Evolutionary conservation across 805 yeast species (phyloP), one percentile per base, ranked within the genome.

Genomic region (Metschnikowia lochheadii): DNA sequence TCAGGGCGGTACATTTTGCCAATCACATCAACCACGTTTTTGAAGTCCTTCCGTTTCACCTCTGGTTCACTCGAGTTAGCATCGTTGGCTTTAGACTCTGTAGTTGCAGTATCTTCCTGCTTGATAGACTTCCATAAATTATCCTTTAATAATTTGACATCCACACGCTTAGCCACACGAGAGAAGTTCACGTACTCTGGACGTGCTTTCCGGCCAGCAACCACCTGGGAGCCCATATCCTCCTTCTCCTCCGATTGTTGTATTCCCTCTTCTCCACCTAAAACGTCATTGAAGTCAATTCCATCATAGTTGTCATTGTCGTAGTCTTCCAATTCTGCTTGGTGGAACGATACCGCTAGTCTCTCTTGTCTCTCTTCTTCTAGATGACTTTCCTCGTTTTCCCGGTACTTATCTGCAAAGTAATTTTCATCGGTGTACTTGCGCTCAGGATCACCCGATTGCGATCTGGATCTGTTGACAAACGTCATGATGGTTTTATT

Each of bases 121-220:
- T 66, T 70, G 59, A 83, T 69, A 1, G 80, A 75, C 32, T 73
- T 73, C 96, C 96, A 89, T 37, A 89, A 60, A 59, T 87, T 87
- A 49, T 83, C 85, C 69, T 90, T 89, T 47, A 89, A 72, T 23
- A 72, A 69, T 55, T 81, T 79, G 33, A 90, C 86, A 61, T 89
- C 91, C 29, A 90, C 94, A 54, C 82, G 79, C 63, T 89, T 89
- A 4, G 96, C 89, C 17, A 81, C 80, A 44, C 83, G 76, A 2
- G 96, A 83, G 61, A 80, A 87, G 52, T 75, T 79, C 43, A 76
- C 76, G 49, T 76, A 69, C 21, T 73, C 77, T 1, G 75, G 72
- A 37, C 77, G 49, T n/a, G 56, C 60, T 45, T 59, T 62, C n/a
- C 63, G 51, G 21, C 63, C 64, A 5, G 59, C 49, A 23, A 61